These are phyloP conservation scores for Acer saccharum DNA, from an alignment of 345 rosid genomes.

Conservation along the genomic window DNA sequence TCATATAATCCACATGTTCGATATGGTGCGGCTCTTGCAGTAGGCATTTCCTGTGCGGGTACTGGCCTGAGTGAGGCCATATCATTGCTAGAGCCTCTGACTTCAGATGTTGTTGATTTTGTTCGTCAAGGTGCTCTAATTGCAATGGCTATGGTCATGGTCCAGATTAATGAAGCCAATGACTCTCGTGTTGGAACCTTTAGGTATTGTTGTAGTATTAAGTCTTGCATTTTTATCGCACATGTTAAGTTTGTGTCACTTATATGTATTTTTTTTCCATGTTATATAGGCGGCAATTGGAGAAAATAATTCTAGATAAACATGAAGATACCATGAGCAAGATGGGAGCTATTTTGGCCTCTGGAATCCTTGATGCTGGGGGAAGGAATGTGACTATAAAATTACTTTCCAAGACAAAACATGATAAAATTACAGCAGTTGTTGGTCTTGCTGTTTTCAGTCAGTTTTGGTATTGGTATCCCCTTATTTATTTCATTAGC, in stretches of 20 bases:
- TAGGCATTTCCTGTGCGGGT: slow-evolving; percentile 99
- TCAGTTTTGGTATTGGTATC: slow-evolving; percentile 99
- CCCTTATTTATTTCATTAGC: slow-evolving; percentile 91
- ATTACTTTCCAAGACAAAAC: slow-evolving; percentile 93
- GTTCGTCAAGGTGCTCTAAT: slow-evolving; percentile 99
- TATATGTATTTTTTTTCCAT: slow-evolving; percentile 8
- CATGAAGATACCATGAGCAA: slow-evolving; percentile 99
- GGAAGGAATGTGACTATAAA: slow-evolving; percentile 98
- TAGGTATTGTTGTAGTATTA: slow-evolving; percentile 47
- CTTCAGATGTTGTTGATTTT: slow-evolving; percentile 97
- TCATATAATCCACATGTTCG: slow-evolving; percentile 99
- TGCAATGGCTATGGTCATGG: slow-evolving; percentile 99
- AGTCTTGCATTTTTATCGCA: neutral
- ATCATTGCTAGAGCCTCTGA: slow-evolving; percentile 94
- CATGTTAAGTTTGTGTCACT: neutral
- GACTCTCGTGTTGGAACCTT: slow-evolving; percentile 98
- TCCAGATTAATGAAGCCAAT: slow-evolving; percentile 91
- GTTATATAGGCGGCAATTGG: slow-evolving; percentile 77
- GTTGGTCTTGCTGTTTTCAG: slow-evolving; percentile 98
- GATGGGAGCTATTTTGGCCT: slow-evolving; percentile 99
- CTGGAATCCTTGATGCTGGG: slow-evolving; percentile 98
- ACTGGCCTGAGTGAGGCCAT: slow-evolving; percentile 99
- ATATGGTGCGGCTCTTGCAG: slow-evolving; percentile 99
- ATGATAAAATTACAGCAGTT: slow-evolving; percentile 92
- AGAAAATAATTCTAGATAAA: slow-evolving; percentile 92